Conservation (phyloP, 768 basidiomycete genomes). For the Galerina marginata region DNA sequence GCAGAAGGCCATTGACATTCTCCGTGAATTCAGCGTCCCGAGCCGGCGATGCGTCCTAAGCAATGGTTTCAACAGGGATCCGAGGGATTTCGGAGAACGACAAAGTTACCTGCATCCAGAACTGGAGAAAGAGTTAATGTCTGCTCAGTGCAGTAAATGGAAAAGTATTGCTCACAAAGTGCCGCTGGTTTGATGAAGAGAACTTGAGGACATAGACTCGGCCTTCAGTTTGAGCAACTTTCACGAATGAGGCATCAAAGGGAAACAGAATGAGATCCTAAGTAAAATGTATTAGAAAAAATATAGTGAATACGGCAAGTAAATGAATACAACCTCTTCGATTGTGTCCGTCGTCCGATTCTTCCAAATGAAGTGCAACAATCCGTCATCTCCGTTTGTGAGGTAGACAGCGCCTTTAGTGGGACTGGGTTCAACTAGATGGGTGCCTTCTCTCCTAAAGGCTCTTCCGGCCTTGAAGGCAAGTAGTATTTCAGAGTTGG, state of each 20-base stretch:
- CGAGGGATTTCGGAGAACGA: not conserved
- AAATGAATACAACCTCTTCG: constrained; percentile 58
- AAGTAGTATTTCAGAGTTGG: constrained; percentile 49
- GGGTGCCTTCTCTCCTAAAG: constrained; percentile 67
- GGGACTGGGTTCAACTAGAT: constrained; percentile 68
- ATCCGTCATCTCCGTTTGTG: constrained; percentile 72
- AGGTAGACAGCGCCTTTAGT: constrained; percentile 79
- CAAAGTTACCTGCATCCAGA: constrained; percentile 80
- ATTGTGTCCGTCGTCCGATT: constrained; percentile 63
- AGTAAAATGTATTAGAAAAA: not conserved
- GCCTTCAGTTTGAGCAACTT: constrained; percentile 70
- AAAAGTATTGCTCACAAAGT: constrained; percentile 63
- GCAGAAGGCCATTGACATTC: constrained; percentile 74
- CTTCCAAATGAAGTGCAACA: constrained; percentile 83
- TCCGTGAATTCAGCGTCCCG: constrained; percentile 76
- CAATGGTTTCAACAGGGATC: not conserved
- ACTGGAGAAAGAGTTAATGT: constrained; percentile 48
- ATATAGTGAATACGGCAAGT: no score
- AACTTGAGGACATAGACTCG: constrained; percentile 91
- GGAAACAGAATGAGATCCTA: constrained; percentile 91
- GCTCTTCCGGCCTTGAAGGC: constrained; percentile 79
- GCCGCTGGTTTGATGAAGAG: constrained; percentile 85
- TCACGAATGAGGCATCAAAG: constrained; percentile 80
- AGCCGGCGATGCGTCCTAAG: constrained; percentile 66
- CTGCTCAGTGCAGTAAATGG: not conserved